These are phyloP conservation scores for Platanthera zijinensis DNA, from an alignment of 106 monocot genomes.

Conservation along the genomic window DNA sequence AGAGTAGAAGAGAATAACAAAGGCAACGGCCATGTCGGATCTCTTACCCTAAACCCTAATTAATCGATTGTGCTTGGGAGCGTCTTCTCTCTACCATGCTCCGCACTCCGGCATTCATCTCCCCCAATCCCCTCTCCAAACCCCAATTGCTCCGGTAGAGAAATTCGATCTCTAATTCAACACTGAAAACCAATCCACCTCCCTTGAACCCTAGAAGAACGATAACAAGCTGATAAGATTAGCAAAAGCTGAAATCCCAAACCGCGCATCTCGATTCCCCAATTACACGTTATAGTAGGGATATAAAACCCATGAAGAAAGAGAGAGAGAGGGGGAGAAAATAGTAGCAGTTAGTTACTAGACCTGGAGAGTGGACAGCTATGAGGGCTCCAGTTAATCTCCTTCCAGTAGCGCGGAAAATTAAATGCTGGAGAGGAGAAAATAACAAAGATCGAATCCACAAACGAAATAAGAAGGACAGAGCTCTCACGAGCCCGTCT, in stretches of 20 bases:
- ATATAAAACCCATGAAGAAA: background rate
- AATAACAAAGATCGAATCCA: constrained; percentile 2
- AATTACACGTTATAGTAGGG: background rate
- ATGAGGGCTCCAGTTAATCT: background rate
- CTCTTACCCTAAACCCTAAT: background rate
- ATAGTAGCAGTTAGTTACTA: background rate
- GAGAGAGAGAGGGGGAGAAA: background rate
- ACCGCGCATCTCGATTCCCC: background rate
- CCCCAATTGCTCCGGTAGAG: too few relatives aligned
- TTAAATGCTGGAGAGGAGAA: background rate
- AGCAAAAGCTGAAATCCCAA: background rate
- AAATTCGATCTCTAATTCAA: background rate
- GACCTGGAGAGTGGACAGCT: background rate
- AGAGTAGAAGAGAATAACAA: background rate
- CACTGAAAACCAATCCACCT: background rate
- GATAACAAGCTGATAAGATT: background rate
- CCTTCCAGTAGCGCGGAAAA: background rate
- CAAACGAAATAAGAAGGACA: background rate
- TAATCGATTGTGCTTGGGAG: background rate
- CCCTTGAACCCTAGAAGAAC: background rate
- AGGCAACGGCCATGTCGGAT: background rate
- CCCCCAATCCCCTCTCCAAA: background rate
- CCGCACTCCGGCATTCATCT: constrained; percentile 19
- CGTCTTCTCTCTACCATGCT: background rate
- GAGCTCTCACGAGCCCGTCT: background rate